These are phyloP conservation scores for Xylaria venustula DNA, from an alignment of 495 filamentous ascomycete genomes.

Conservation along the genomic window DNA sequence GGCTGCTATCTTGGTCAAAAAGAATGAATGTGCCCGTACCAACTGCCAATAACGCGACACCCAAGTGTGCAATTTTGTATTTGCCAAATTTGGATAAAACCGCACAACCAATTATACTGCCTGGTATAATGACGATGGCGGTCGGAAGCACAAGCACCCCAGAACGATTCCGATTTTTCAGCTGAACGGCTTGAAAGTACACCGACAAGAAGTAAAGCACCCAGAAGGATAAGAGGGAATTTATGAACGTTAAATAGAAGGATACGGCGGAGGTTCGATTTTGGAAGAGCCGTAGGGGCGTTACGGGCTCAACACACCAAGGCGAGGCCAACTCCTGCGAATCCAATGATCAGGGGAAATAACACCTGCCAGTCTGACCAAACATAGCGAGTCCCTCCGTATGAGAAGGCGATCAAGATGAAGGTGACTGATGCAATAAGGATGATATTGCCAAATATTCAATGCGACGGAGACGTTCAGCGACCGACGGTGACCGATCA, in stretches of 20 bases:
- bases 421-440: constrained; percentile 1
- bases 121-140: constrained; percentile 21
- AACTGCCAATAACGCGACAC: constrained; percentile 32
- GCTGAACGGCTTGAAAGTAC: constrained; percentile 39
- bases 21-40: constrained; percentile 40
- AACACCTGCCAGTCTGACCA: constrained; percentile 11
- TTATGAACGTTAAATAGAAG: constrained; percentile 4
- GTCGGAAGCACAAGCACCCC: constrained; percentile 36
- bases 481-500: not conserved
- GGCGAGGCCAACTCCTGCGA: not conserved
- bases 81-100: constrained; percentile 34
- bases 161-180: constrained; percentile 19
- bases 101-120: constrained; percentile 24
- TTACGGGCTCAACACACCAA: not conserved
- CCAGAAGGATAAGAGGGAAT: constrained; percentile 17
- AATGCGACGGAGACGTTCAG: not conserved
- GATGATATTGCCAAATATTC: constrained; percentile 13
- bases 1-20: constrained; percentile 25
- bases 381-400: not conserved
- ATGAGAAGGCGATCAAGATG: constrained; percentile 9
- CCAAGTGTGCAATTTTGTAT: constrained; percentile 38
- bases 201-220: constrained; percentile 39
- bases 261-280: constrained; percentile 7
- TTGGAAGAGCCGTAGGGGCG: constrained; percentile 12
- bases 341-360: constrained; percentile 9